Evolutionary conservation across 306 rosid species (phyloP).

Genomic region (Erythrophleum fordii): DNA sequence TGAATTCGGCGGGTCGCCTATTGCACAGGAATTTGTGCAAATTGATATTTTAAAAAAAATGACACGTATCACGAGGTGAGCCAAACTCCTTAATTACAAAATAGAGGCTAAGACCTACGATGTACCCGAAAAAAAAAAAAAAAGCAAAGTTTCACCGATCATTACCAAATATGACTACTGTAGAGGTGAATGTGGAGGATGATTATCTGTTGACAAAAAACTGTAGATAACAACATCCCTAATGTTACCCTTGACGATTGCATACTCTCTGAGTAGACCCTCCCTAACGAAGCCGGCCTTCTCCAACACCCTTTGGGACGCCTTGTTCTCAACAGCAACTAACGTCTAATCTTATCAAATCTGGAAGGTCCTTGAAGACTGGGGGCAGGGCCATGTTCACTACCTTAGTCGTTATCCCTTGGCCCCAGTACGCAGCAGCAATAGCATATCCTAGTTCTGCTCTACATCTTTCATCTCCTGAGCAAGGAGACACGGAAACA

Average conservation of each 20-base stretch:
- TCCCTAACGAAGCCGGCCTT: slow-evolving; percentile 65
- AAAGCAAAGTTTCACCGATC: neutral
- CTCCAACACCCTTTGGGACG: slow-evolving; percentile 71
- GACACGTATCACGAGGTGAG: too few relatives aligned
- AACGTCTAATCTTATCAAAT: slow-evolving; percentile 59
- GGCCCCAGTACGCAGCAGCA: slow-evolving; percentile 54
- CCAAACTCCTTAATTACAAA: too few relatives aligned
- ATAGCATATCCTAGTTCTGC: slow-evolving; percentile 62
- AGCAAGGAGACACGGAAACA: slow-evolving; percentile 42
- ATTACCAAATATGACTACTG: neutral
- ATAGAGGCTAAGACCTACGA: neutral
- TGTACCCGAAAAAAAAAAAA: too few relatives aligned
- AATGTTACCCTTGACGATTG: slow-evolving; percentile 43
- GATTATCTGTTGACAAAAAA: slow-evolving; percentile 46
- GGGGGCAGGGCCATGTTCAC: slow-evolving; percentile 48
- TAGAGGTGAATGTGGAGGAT: neutral
- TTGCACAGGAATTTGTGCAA: too few relatives aligned
- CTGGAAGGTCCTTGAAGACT: slow-evolving; percentile 53
- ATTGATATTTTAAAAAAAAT: too few relatives aligned
- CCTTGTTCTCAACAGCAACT: slow-evolving; percentile 45
- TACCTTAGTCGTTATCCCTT: slow-evolving; percentile 60
- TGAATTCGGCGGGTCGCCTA: too few relatives aligned
- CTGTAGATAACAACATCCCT: slow-evolving; percentile 52
- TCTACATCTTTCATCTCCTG: slow-evolving; percentile 50
- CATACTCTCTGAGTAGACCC: slow-evolving; percentile 64